Base-by-base conservation (phyloP, 257 asterid genomes). In the Coffea canephora region DNA sequence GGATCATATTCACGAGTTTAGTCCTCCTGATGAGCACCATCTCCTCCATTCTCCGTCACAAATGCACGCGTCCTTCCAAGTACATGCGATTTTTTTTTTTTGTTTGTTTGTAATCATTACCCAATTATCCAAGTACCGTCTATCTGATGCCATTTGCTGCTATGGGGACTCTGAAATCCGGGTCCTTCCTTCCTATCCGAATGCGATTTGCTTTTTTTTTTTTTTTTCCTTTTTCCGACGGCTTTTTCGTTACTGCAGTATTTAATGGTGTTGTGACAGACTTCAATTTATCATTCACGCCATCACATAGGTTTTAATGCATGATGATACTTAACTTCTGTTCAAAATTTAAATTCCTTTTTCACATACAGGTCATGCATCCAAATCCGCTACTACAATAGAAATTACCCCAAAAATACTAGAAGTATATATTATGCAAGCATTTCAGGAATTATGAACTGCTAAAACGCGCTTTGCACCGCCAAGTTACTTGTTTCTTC, bases 61-160 rank as follows among this genome's bases (percentile, higher is more conserved):
- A 39, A 69, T 41, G 59, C 81, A 78, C 76, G 69, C 27, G 75
- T 54, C 81, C 74, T 67, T 52, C 23, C 55, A 31, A 52, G 74
- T 39, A 67, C 75, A 54, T 67, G 69, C 31, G 81, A 67, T 18
- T 48, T 77, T 13, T 39, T 39, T 39, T 39, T 39, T 39, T 4
- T 39, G n/a, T 39, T 39, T 39, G 2, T 39, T 1, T 39, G 34
- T 31, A 77, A 77, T 77, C 75, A 68, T 50, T 76, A 39, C 12
- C 4, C 16, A 45, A 6, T 45, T 54, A 74, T 55, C 45, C 23
- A 23, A 10, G 45, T 19, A 3, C 5, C 11, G 59, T 27, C 41
- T 21, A 48, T 50, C 8, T 31, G 65, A 8, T 25, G 77, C 77
- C 31, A 73, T n/a, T 49, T 73, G 65, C 74, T 18, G 76, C 64